Evolutionary conservation across 108 stramenopile genomes (phyloP), one percentile per base, ranked within the genome.

Genomic region (Heterococcus sp.): DNA sequence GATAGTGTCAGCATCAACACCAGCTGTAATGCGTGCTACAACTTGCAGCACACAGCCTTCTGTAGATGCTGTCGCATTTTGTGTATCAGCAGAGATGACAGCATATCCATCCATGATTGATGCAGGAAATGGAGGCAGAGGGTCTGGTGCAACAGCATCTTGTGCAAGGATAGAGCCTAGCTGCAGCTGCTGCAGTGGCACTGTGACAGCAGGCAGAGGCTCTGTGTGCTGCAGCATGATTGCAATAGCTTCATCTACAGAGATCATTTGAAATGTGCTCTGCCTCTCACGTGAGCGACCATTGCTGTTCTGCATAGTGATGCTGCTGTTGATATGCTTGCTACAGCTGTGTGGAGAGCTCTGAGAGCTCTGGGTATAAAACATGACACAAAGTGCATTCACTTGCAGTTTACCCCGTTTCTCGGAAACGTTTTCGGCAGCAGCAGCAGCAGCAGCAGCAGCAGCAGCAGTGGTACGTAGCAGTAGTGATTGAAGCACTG

Each of bases 41-140:
- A 67, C 67, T 37, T 40, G 40, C 0, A 65, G 27, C 27, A 38
- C 38, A 27, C 78, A 79, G 11, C 28, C 76, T 5, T 66, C 83
- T 29, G 8, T 58, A n/a, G n/a, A n/a, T 14, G 46, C 46, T 8
- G 14, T 58, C 14, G 46, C 46, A 8, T 58, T 21, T 58, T 8
- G 14, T 14, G 46, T 58, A 21, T 86, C 86, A 2, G 35, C 37
- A n/a, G 87, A 79, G 29, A 37, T 38, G 1, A 88, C 82, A 32
- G 89, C 89, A 66, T 89, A 90, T 32, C 90, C 90, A 64, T 90
- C 90, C 78, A 86, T 87, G 11, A 89, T 87, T 5, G 88, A 84
- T 8, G 87, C 86, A 11, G 46, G 83, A 28, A 78, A 83, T 1
- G 68, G 80, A 3, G 90, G 90, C 5, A 86, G 33, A 0, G 74